A percentile compares a stretch with the other conserved stretches of the same genome.
These are phyloP conservation scores for Serendipita sp. DNA, from an alignment of 768 basidiomycete genomes.

Conservation along the genomic window DNA sequence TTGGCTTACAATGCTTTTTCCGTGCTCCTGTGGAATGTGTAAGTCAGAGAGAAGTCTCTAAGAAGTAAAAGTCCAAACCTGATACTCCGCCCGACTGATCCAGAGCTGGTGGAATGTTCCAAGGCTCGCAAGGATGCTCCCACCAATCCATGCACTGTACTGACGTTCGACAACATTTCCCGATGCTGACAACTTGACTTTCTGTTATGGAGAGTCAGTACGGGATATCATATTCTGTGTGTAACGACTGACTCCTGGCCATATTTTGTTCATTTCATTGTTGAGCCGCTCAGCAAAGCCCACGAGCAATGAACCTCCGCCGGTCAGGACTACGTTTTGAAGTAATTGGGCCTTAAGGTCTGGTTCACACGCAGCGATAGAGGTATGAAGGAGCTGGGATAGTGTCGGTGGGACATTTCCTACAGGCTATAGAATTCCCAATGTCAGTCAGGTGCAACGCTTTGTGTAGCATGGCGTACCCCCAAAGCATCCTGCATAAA, in stretches of 20 bases:
- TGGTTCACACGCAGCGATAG: constrained; percentile 73
- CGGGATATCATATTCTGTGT: background rate
- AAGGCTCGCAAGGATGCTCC: constrained; percentile 82
- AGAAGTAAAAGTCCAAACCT: constrained; percentile 32
- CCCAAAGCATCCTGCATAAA: constrained; percentile 25
- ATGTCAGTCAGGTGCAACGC: background rate
- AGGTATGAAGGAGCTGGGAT: constrained; percentile 56
- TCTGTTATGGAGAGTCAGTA: constrained; percentile 13
- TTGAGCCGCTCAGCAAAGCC: constrained; percentile 76
- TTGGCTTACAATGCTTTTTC: too few relatives aligned
- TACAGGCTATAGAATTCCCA: constrained; percentile 29
- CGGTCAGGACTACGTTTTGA: constrained; percentile 90
- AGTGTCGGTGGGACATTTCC: constrained; percentile 60
- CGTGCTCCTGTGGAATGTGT: too few relatives aligned
- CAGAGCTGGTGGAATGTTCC: constrained; percentile 97
- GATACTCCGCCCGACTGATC: constrained; percentile 89
- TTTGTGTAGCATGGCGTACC: constrained; percentile 8
- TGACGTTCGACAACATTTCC: constrained; percentile 80
- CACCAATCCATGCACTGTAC: constrained; percentile 91
- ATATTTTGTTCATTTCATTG: constrained; percentile 54
- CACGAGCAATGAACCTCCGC: constrained; percentile 73
- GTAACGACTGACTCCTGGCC: constrained; percentile 52
- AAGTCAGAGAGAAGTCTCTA: too few relatives aligned
- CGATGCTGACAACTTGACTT: constrained; percentile 86
- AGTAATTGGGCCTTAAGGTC: constrained; percentile 83